Base-by-base conservation (phyloP, 805 yeast species). In the Barnettozyma vustinii region DNA sequence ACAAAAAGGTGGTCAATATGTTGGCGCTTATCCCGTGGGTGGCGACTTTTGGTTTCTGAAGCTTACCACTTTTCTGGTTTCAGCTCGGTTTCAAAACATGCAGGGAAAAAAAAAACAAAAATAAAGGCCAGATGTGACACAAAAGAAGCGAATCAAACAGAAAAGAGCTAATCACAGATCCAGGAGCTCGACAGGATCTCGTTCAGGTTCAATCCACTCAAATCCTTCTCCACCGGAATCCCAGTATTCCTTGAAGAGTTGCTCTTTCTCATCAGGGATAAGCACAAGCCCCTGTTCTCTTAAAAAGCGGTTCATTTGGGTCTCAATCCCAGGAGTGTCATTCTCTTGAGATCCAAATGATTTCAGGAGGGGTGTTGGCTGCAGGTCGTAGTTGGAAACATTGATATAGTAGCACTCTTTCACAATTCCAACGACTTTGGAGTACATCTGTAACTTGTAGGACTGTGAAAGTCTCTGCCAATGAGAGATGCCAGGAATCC, bases 141-240 rank as follows among this genome's bases (percentile, higher is more conserved):
- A 32, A 25, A 30, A 19, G 15, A 18, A 23, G 35, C 15, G n/a
- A 7, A 30, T 20, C 6, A 9, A 25, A 42, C 2, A 27, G n/a
- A 20, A 9, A 32, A 8, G 10, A 30, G 7, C 16, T 26, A 23
- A 18, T 48, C 42, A 48, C 7, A 48, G 13, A 12, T 48, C 19
- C 1, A 42, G 8, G 12, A 45, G 44, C 21, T 52, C 55, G 10
- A 50, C 42, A 15, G 51, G 53, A 33, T 50, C 53, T 18, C 44
- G 40, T 26, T 50, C 55, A 5, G 50, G 51, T 10, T 52, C 55
- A 13, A 42, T 42, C 55, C 55, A 52, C 25, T 52, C 53, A 27
- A 52, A 50, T 2, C 44, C 45, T 9, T 52, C 50, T 8, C 41
- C 46, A 7, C 45, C 46, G 3, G 19, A 13, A 15, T 41, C 49